phyloP scores from a whole-genome alignment of 345 rosid genomes.

The Gossypioides kirkii region DNA sequence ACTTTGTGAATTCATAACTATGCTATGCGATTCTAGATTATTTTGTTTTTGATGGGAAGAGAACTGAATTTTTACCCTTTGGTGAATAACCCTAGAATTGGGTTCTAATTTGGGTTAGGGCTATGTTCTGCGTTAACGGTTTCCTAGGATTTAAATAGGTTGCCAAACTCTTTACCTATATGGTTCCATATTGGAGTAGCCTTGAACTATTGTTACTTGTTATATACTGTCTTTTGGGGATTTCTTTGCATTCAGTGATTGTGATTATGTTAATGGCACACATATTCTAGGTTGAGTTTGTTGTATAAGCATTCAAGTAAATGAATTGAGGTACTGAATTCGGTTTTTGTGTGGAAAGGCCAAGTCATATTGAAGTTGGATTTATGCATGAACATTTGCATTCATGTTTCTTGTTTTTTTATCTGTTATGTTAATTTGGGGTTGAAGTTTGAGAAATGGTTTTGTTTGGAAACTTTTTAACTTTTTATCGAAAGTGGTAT shows the following conservation, averaged over 20 bases:
- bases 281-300: not conserved
- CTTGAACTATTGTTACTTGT: not conserved
- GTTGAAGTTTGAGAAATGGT: not conserved
- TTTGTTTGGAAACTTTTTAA: not conserved
- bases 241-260: not conserved
- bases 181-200: constrained; percentile 2
- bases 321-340: not conserved
- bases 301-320: not conserved
- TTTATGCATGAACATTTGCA: not conserved
- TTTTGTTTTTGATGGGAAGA: not conserved
- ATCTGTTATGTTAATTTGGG: not conserved
- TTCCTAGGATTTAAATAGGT: not conserved
- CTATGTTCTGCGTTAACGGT: not conserved
- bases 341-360: not conserved
- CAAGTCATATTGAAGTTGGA: not conserved
- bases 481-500: not conserved
- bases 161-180: not conserved
- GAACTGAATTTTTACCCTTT: not conserved
- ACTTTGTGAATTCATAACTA: not conserved
- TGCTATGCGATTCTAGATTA: not conserved
- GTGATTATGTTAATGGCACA: not conserved
- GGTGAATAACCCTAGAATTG: not conserved
- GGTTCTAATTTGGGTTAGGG: not conserved
- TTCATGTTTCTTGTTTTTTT: not conserved
- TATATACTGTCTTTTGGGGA: not conserved